Conservation (phyloP, 805 yeast genomes). For the Saturnispora gosingensis region DNA sequence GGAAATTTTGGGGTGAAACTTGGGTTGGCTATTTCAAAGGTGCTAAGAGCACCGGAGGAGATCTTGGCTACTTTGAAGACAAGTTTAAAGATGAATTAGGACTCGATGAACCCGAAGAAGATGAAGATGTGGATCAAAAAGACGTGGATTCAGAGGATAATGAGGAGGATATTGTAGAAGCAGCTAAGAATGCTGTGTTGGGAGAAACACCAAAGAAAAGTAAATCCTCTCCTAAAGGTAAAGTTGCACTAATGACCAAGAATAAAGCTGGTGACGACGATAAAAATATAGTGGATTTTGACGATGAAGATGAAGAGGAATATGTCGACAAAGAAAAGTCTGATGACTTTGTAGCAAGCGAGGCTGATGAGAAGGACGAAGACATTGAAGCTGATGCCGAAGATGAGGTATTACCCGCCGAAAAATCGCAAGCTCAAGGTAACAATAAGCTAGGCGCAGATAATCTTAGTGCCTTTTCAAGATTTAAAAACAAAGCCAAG, state of each 20-base stretch:
- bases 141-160: not conserved
- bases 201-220: conserved; percentile 15
- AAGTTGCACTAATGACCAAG: conserved; percentile 5
- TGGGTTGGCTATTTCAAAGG: conserved; percentile 40
- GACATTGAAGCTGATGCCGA: not conserved
- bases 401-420: not conserved
- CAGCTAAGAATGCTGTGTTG: conserved; percentile 17
- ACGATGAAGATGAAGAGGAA: not conserved
- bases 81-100: conserved; percentile 26
- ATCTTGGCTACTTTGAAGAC: conserved; percentile 25
- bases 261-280: not conserved
- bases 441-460: conserved; percentile 4
- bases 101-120: conserved; percentile 15
- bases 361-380: not conserved
- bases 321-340: not conserved
- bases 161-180: conserved; percentile 4
- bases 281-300: not conserved
- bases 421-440: conserved; percentile 6
- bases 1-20: conserved; percentile 38
- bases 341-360: not conserved
- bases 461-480: not conserved
- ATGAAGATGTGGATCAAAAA: conserved; percentile 2
- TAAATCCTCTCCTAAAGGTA: conserved; percentile 15
- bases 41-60: conserved; percentile 12
- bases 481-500: conserved; percentile 1